Percentiles rank a stretch among this genome's conserved stretches.
These are phyloP conservation scores for Clausena lansium DNA, from an alignment of 345 rosid genomes.

Conservation along the genomic window DNA sequence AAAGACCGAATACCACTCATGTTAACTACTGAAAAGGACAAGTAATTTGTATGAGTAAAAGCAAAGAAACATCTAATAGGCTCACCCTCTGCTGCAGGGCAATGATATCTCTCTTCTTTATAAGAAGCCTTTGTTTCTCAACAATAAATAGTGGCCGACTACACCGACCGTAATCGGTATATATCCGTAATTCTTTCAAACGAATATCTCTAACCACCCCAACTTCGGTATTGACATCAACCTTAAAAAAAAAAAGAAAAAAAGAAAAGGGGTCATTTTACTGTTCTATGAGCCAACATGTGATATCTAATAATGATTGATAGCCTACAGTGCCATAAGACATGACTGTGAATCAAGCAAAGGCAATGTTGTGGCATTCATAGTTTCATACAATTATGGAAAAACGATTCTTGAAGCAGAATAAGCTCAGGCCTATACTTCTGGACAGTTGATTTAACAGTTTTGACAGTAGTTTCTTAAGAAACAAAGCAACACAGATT, in stretches of 20 bases:
- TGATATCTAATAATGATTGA: background rate
- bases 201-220: constrained; percentile 97
- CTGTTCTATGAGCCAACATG: background rate
- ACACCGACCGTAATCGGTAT: constrained; percentile 98
- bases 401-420: background rate
- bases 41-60: background rate
- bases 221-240: constrained; percentile 95
- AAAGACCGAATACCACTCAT: constrained; percentile 12
- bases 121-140: constrained; percentile 89
- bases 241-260: constrained; percentile 52
- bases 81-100: constrained; percentile 87
- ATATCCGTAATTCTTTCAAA: constrained; percentile 81
- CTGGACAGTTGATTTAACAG: background rate
- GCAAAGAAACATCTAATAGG: background rate
- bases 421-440: background rate
- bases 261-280: constrained; percentile 21
- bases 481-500: background rate
- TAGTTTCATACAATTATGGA: too few species aligned
- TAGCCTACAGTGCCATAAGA: background rate
- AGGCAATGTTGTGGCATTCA: background rate
- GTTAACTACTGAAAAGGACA: background rate
- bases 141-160: constrained; percentile 96
- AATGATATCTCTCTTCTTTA: constrained; percentile 80
- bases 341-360: background rate
- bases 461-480: background rate